Percentiles rank a stretch among this genome's conserved stretches.
phyloP scores from a whole-genome alignment of 2,329 filamentous ascomycete genomes.

The Sclerotiophoma versabilis region DNA sequence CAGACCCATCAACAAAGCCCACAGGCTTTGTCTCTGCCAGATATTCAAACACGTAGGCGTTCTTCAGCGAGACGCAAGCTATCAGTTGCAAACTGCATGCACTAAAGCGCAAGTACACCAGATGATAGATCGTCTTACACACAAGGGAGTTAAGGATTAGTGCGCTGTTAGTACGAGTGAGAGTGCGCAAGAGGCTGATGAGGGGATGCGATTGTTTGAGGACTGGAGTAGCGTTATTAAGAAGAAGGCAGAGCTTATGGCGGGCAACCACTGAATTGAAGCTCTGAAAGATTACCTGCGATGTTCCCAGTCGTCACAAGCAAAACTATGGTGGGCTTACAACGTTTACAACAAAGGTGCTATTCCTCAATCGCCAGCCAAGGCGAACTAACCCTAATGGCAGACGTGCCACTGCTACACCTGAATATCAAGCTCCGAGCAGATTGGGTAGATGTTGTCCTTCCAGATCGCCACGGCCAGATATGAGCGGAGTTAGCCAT shows the following conservation, averaged over 20 bases:
- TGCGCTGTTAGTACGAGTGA: background rate
- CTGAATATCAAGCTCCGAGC: conserved; percentile 6
- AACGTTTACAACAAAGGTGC: conserved; percentile 10
- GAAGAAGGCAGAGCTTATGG: conserved; percentile 8
- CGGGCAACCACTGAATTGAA: background rate
- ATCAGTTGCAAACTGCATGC: conserved; percentile 3
- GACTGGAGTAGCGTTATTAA: background rate
- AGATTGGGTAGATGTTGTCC: conserved; percentile 3
- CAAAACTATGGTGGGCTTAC: conserved; percentile 5
- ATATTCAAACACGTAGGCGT: conserved; percentile 6
- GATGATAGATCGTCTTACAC: conserved; percentile 17
- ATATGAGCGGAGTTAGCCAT: background rate
- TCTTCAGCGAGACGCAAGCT: conserved; percentile 3
- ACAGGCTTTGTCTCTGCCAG: conserved; percentile 8
- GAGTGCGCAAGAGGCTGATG: conserved; percentile 12
- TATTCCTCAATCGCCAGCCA: background rate
- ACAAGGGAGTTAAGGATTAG: conserved; percentile 11
- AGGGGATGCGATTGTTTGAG: background rate
- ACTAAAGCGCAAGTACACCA: conserved; percentile 1
- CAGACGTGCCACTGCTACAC: conserved; percentile 2
- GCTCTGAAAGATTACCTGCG: conserved; percentile 8
- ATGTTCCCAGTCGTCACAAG: background rate
- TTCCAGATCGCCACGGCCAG: conserved; percentile 2
- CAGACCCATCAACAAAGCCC: conserved; percentile 2
- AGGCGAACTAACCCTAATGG: conserved; percentile 1